Evolutionary conservation across 2,329 filamentous ascomycete species (phyloP).

Genomic region (Grosmannia serpens): DNA sequence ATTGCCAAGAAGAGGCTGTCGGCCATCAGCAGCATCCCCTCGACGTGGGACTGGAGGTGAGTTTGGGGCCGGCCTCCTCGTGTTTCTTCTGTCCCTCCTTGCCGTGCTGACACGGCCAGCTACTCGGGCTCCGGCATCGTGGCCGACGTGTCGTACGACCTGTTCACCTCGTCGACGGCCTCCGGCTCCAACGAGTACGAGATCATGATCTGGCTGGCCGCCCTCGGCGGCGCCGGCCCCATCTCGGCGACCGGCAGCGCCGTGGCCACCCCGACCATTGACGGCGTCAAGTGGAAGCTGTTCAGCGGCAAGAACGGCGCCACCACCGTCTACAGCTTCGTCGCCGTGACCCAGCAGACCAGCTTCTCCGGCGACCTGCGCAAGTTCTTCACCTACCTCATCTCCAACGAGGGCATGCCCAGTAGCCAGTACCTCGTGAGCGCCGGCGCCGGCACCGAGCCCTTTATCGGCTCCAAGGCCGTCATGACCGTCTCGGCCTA

Average conservation of each 20-base stretch:
- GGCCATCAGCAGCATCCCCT: constrained; percentile 23
- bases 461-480: constrained; percentile 35
- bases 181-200: constrained; percentile 39
- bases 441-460: constrained; percentile 44
- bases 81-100: neutral
- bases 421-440: constrained; percentile 39
- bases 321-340: constrained; percentile 49
- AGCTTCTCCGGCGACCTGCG: constrained; percentile 46
- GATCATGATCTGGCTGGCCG: constrained; percentile 54
- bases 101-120: constrained; percentile 13
- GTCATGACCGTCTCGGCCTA: constrained; percentile 13
- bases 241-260: constrained; percentile 40
- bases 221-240: constrained; percentile 46
- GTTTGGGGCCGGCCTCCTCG: constrained; percentile 7
- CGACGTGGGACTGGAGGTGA: constrained; percentile 27
- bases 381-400: constrained; percentile 46
- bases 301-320: constrained; percentile 49
- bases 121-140: constrained; percentile 25
- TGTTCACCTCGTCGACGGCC: constrained; percentile 41
- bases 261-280: constrained; percentile 42
- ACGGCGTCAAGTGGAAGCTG: constrained; percentile 42
- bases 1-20: constrained; percentile 21
- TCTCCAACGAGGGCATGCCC: constrained; percentile 32
- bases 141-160: constrained; percentile 48
- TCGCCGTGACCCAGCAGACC: constrained; percentile 28